Conservation (phyloP, 768 basidiomycete genomes). For the Leccinum variicolor region DNA sequence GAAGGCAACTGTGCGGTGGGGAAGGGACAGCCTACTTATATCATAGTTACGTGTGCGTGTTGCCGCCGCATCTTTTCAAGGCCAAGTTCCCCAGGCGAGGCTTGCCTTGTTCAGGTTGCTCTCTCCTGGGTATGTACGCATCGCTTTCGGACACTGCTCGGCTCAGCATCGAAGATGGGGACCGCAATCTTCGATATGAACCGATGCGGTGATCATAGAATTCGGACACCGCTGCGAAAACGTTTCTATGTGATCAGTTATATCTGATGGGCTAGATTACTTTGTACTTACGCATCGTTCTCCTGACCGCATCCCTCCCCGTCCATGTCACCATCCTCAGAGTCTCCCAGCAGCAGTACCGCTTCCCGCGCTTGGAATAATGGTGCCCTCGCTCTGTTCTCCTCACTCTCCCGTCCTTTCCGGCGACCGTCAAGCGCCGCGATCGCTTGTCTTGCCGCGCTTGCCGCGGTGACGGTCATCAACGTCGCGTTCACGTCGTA, state of each 20-base stretch:
- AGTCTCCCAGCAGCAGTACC: not conserved
- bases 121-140: not conserved
- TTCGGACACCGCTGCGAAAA: not conserved
- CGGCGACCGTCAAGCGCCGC: not conserved
- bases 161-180: not conserved
- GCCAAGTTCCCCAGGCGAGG: not conserved
- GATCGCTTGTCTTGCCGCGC: slow-evolving; percentile 16
- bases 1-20: not conserved
- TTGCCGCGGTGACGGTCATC: slow-evolving; percentile 20
- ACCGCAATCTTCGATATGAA: not conserved
- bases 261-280: too few species aligned
- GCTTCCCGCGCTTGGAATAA: not conserved
- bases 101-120: not conserved
- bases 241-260: not conserved
- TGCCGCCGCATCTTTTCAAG: too few species aligned
- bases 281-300: not conserved
- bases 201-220: not conserved
- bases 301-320: not conserved
- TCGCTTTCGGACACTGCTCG: not conserved
- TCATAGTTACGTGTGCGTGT: not conserved
- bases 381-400: not conserved
- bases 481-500: slow-evolving; percentile 21
- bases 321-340: not conserved
- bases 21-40: not conserved
- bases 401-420: not conserved